These are phyloP conservation scores for Borealophlyctis nickersoniae DNA, from an alignment of 192 early-diverging fungal genomes.

Conservation along the genomic window DNA sequence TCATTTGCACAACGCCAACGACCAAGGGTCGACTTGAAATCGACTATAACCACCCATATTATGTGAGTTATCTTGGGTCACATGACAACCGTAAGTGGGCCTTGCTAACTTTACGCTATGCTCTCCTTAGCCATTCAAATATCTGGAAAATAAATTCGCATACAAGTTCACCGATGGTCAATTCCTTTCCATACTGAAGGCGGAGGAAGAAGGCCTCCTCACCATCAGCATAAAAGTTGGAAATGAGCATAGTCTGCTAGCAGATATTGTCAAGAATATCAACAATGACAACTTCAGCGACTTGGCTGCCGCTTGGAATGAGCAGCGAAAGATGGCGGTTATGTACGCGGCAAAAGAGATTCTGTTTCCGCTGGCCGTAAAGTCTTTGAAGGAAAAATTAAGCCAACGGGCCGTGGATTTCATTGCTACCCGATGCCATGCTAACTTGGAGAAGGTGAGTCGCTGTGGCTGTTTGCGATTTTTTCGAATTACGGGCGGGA, in stretches of 20 bases:
- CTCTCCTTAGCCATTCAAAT: conserved; percentile 72
- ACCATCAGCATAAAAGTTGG: conserved; percentile 55
- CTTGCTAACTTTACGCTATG: neutral
- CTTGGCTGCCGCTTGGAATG: conserved; percentile 72
- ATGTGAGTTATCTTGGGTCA: conserved; percentile 30
- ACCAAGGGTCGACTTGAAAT: conserved; percentile 75
- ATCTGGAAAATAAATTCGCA: conserved; percentile 71
- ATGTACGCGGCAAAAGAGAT: conserved; percentile 59
- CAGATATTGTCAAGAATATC: conserved; percentile 49
- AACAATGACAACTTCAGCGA: conserved; percentile 60
- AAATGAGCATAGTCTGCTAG: conserved; percentile 46
- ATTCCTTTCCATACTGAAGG: conserved; percentile 73
- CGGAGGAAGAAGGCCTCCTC: conserved; percentile 70
- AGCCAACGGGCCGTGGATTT: conserved; percentile 67
- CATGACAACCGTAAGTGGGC: neutral
- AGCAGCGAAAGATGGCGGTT: conserved; percentile 63
- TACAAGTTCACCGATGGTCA: conserved; percentile 67
- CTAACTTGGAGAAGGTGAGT: conserved; percentile 54
- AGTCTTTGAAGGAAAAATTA: conserved; percentile 73
- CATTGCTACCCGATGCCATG: conserved; percentile 64
- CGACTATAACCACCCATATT: conserved; percentile 72
- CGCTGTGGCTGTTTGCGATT: conserved; percentile 7
- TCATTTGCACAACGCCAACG: conserved; percentile 74
- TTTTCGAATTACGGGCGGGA: too few species aligned
- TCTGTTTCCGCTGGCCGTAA: conserved; percentile 68